Evolutionary conservation across 148 eudicot genomes (phyloP).

Genomic region (Chenopodium quinoa): DNA sequence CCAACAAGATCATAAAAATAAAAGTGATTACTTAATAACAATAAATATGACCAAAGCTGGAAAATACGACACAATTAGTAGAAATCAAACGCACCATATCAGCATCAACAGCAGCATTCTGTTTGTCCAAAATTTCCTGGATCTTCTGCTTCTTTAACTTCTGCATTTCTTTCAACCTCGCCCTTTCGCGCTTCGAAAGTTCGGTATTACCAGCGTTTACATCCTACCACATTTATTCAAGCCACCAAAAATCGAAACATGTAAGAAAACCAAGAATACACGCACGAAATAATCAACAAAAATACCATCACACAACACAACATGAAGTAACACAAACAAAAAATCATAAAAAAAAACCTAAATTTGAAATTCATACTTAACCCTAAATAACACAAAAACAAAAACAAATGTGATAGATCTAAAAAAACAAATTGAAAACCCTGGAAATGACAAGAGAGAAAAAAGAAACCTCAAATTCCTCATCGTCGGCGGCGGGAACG

Average conservation of each 20-base stretch:
- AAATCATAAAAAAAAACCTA: background rate
- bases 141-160: constrained; percentile 80
- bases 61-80: background rate
- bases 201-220: constrained; percentile 46
- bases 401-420: constrained; percentile 14
- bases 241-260: background rate
- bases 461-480: constrained; percentile 22
- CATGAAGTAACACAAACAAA: background rate
- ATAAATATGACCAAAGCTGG: background rate
- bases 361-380: background rate
- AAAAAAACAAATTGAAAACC: background rate
- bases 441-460: background rate
- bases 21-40: constrained; percentile 6
- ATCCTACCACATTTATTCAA: constrained; percentile 35
- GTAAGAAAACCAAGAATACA: background rate
- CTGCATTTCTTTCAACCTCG: constrained; percentile 79
- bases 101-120: constrained; percentile 90
- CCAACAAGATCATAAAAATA: background rate
- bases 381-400: constrained; percentile 11
- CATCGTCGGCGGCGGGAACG: constrained; percentile 29
- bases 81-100: constrained; percentile 64
- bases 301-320: no score
- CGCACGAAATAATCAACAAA: background rate
- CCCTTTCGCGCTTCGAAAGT: constrained; percentile 68
- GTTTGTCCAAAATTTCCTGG: constrained; percentile 74